These are phyloP conservation scores for Xylaria sp. DNA, from an alignment of 2,329 filamentous ascomycete species.

Conservation along the genomic window DNA sequence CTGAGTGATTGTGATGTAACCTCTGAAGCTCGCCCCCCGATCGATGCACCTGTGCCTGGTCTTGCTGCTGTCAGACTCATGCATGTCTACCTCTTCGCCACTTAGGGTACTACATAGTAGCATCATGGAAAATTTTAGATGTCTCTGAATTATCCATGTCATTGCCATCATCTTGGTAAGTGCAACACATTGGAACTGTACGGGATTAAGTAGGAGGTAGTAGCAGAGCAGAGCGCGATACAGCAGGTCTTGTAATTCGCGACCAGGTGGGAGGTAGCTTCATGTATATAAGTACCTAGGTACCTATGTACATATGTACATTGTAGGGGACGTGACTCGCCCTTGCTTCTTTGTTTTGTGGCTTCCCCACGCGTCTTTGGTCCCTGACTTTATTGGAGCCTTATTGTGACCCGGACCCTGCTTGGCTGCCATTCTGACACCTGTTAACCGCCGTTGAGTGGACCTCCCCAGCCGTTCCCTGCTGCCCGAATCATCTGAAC, in stretches of 20 bases:
- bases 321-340: conserved; percentile 4
- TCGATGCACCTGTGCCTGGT: neutral
- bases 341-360: conserved; percentile 25
- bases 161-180: too few relatives aligned
- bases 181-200: too few relatives aligned
- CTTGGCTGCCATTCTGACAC: conserved; percentile 6
- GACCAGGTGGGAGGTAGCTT: neutral
- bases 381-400: neutral
- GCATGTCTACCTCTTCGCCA: neutral
- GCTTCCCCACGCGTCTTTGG: conserved; percentile 22
- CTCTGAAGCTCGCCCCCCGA: neutral
- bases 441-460: neutral
- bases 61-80: conserved; percentile 1
- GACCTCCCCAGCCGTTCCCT: conserved; percentile 22
- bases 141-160: too few relatives aligned
- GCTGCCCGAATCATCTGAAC: conserved; percentile 16
- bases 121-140: too few relatives aligned
- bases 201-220: too few relatives aligned
- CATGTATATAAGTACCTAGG: neutral
- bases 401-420: neutral
- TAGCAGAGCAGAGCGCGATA: too few relatives aligned
- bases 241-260: neutral
- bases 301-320: neutral
- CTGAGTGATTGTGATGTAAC: neutral
- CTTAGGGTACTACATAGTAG: neutral